Percentiles rank a stretch among this genome's conserved stretches.
These are phyloP conservation scores for Vigna mungo DNA, from an alignment of 306 rosid species.

Conservation along the genomic window DNA sequence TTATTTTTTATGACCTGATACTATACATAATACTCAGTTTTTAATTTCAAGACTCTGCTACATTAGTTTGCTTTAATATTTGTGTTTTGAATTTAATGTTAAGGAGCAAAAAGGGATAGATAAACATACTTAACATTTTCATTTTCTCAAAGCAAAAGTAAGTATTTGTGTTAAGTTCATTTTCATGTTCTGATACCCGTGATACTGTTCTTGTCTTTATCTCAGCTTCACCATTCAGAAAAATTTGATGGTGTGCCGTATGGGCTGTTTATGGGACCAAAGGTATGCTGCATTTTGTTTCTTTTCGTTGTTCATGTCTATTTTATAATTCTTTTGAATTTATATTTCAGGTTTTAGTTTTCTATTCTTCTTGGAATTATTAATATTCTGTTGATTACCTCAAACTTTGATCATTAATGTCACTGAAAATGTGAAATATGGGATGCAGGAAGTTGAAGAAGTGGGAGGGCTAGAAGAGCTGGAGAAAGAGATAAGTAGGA, in stretches of 20 bases:
- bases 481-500: slow-evolving; percentile 81
- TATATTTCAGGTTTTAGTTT: not conserved
- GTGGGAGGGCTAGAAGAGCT: slow-evolving; percentile 89
- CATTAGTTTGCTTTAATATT: too few relatives aligned
- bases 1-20: too few relatives aligned
- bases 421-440: not conserved
- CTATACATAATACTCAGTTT: too few relatives aligned
- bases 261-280: slow-evolving; percentile 96
- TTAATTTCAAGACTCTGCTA: too few relatives aligned
- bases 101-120: too few relatives aligned
- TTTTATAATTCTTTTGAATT: not conserved
- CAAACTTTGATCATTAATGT: not conserved
- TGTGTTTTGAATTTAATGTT: too few relatives aligned
- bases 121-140: not conserved
- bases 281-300: slow-evolving; percentile 53
- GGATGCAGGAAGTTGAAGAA: slow-evolving; percentile 84
- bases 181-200: slow-evolving; percentile 28
- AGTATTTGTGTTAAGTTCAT: not conserved
- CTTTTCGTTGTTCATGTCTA: not conserved
- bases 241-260: slow-evolving; percentile 92
- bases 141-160: not conserved
- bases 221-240: slow-evolving; percentile 93
- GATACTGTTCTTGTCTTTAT: slow-evolving; percentile 43
- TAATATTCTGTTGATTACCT: not conserved
- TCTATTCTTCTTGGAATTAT: not conserved